phyloP scores from a whole-genome alignment of 768 basidiomycete genomes.

The Bullera alba region DNA sequence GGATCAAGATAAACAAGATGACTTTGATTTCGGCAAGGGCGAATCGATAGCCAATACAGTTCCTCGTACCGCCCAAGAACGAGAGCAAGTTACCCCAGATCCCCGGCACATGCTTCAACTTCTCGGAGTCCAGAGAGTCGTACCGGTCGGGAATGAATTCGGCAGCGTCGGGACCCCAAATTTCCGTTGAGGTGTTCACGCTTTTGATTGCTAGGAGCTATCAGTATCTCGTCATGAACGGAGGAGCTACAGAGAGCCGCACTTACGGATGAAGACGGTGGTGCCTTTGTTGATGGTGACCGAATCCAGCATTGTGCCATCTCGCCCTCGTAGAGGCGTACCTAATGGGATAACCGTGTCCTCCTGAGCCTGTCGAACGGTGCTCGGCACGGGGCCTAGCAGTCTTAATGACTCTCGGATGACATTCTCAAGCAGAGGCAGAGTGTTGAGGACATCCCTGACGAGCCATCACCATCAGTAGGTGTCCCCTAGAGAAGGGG shows the following conservation, averaged over 20 bases:
- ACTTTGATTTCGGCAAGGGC: constrained; percentile 45
- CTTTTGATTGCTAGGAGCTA: constrained; percentile 36
- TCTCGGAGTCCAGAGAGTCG: constrained; percentile 11
- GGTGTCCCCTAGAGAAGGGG: not conserved
- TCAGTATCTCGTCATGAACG: not conserved
- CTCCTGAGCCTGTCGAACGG: constrained; percentile 25
- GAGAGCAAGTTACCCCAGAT: constrained; percentile 45
- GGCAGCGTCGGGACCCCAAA: constrained; percentile 43
- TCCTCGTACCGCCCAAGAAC: constrained; percentile 43
- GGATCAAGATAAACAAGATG: constrained; percentile 43
- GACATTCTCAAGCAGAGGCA: constrained; percentile 71
- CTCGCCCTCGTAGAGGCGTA: constrained; percentile 33
- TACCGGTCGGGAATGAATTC: constrained; percentile 37
- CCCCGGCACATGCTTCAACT: constrained; percentile 29
- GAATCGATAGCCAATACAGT: constrained; percentile 45
- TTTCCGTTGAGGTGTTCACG: constrained; percentile 31
- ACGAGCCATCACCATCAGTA: too few relatives aligned
- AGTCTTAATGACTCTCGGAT: constrained; percentile 44
- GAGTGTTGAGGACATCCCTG: constrained; percentile 56
- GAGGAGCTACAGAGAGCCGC: not conserved
- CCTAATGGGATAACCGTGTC: constrained; percentile 33
- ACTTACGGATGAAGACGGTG: constrained; percentile 40
- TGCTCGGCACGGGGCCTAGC: constrained; percentile 33
- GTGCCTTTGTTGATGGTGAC: constrained; percentile 39
- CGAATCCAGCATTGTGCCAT: constrained; percentile 37